A percentile compares a stretch with the other conserved stretches of the same genome.
Evolutionary conservation across 805 yeast species (phyloP).

Genomic region (Wickerhamiella kazuoi): DNA sequence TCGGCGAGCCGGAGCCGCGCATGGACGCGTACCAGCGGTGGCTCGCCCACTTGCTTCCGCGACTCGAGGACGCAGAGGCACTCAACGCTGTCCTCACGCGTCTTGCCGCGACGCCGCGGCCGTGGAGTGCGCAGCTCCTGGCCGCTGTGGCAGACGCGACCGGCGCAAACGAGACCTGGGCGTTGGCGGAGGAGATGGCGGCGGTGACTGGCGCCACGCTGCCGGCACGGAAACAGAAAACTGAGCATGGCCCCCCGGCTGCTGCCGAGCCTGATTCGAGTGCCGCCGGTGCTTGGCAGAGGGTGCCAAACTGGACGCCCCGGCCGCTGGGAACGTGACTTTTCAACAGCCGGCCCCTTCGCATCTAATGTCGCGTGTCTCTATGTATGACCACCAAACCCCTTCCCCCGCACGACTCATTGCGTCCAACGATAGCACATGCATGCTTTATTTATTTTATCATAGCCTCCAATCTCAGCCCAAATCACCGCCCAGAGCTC

Average conservation of each 20-base stretch:
- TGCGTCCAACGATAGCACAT: too few species aligned
- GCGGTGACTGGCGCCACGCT: constrained; percentile 6
- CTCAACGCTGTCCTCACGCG: not conserved
- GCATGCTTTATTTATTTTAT: too few species aligned
- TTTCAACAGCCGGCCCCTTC: too few species aligned
- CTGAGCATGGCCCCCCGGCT: constrained; percentile 10
- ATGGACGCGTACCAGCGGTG: constrained; percentile 7
- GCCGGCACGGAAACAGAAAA: constrained; percentile 5
- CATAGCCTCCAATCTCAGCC: too few species aligned
- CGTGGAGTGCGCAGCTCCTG: constrained; percentile 15
- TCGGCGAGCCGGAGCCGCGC: not conserved
- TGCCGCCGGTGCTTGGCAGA: constrained; percentile 4
- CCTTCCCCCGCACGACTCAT: too few species aligned
- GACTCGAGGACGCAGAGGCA: not conserved
- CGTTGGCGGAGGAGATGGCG: constrained; percentile 12
- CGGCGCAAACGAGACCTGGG: not conserved
- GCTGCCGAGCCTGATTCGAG: not conserved
- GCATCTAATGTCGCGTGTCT: too few species aligned
- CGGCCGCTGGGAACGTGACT: too few species aligned
- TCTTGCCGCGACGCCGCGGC: constrained; percentile 10
- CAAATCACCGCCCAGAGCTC: too few species aligned
- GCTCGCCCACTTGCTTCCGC: constrained; percentile 9
- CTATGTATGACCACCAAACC: too few species aligned
- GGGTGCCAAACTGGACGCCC: constrained; percentile 9
- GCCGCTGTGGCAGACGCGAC: constrained; percentile 6